phyloP scores from a whole-genome alignment of 768 basidiomycete species.

The Mycena rosella region DNA sequence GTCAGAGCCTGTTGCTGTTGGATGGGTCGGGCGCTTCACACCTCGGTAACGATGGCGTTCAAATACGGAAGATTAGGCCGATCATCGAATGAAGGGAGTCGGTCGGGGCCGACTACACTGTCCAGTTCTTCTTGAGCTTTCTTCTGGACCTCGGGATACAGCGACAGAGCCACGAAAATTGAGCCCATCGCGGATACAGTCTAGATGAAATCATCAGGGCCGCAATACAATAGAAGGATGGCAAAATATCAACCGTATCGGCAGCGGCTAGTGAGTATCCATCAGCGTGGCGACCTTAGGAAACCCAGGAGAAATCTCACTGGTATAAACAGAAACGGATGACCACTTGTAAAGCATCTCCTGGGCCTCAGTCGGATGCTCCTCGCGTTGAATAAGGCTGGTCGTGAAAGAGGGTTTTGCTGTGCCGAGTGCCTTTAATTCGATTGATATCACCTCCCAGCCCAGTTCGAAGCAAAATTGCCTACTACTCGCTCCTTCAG shows the following conservation, averaged over 20 bases:
- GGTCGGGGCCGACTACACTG: conserved; percentile 15
- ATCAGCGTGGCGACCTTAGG: too few species aligned
- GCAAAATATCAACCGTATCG: too few species aligned
- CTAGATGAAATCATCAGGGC: too few species aligned
- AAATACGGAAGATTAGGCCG: too few species aligned
- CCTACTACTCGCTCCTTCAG: conserved; percentile 8
- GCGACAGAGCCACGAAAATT: conserved; percentile 7
- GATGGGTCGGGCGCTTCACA: too few species aligned
- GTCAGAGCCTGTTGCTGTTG: too few species aligned
- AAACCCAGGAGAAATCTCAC: too few species aligned
- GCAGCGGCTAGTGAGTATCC: too few species aligned
- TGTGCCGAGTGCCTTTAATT: not conserved
- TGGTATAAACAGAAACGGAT: not conserved
- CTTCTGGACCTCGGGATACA: conserved; percentile 15
- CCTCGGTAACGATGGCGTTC: conserved; percentile 23
- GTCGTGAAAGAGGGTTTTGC: conserved; percentile 18
- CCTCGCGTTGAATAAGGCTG: conserved; percentile 12
- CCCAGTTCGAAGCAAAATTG: too few species aligned
- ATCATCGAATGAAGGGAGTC: conserved; percentile 38
- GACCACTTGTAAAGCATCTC: conserved; percentile 14
- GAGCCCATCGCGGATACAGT: conserved; percentile 8
- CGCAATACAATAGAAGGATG: too few species aligned
- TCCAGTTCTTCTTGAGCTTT: conserved; percentile 39
- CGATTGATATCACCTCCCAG: not conserved
- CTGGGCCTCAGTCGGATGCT: conserved; percentile 1